Base-by-base conservation (phyloP, 225 moss, liverwort and hornwort species). In the Asterella californica region DNA sequence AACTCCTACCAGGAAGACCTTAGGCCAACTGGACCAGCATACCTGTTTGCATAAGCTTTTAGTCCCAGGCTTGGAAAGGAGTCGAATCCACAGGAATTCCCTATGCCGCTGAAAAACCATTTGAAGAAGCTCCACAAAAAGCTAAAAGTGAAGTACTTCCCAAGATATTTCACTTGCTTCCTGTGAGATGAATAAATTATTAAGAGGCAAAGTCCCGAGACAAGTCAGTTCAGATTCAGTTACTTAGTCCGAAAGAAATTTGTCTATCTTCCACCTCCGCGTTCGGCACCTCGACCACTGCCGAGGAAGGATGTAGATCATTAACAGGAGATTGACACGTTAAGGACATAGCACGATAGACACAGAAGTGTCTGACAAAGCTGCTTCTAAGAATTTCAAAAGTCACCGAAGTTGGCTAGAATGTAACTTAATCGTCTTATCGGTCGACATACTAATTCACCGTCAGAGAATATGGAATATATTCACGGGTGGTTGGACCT, bases 41-140 rank as follows among this genome's bases (percentile, higher is more conserved):
- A 96, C 96, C 2, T 88, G 85, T 94, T 93, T 36, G 71, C 59
- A 17, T 2, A 90, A 47, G 96, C 94, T 78, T 91, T 91, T 59
- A 96, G 47, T 55, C 96, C 96, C 80, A 96, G 75, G 72, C 83
- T 86, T 66, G 96, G 96, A 75, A 83, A 96, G 55, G 67, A 85
- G 80, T 94, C 92, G 15, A 96, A 96, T 64, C 96, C 96, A 79
- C 94, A 96, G 22, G 53, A 19, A 68, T 86, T 84, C 10, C 83
- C 85, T 9, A 86, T 34, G 59, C 96, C 94, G 65, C 90, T 79
- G 21, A 90, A 96, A 82, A 93, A 96, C 91, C 94, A 96, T 81
- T 96, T 94, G 89, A 96, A 94, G 79, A 87, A 91, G 83, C 91
- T 84, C 84, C 83, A 87, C 46, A 79, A 5, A 76, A 92, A 94